Evolutionary conservation across 148 eudicot species (phyloP).

Genomic region (Amaranthus cruentus): DNA sequence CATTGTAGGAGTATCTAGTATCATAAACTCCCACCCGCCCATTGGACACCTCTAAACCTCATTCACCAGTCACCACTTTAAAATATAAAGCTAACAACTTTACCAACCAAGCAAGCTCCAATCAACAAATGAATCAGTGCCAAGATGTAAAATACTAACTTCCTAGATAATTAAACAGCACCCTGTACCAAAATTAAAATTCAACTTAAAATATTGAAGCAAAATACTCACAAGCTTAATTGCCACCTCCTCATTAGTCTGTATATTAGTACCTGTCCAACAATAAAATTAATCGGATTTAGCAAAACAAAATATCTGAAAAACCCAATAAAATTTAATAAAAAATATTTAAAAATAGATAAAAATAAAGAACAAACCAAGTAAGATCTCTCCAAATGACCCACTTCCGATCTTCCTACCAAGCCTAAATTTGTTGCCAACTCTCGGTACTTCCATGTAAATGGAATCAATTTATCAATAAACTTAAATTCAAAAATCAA

Average conservation of each 20-base stretch:
- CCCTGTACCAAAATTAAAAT: not conserved
- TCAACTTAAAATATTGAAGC: not conserved
- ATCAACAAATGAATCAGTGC: not conserved
- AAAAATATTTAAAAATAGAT: not conserved
- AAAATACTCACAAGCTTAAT: conserved; percentile 66
- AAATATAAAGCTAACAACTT: conserved; percentile 5
- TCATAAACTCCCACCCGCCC: not conserved
- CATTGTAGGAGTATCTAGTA: not conserved
- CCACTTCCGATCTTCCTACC: conserved; percentile 79
- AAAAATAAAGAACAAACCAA: conserved; percentile 32
- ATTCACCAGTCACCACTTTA: too few relatives aligned
- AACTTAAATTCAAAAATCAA: not conserved
- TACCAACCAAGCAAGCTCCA: conserved; percentile 5
- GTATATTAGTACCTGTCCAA: conserved; percentile 61
- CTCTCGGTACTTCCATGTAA: conserved; percentile 57
- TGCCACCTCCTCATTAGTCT: conserved; percentile 74
- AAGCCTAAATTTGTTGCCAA: conserved; percentile 68
- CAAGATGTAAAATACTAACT: too few relatives aligned
- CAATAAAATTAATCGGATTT: not conserved
- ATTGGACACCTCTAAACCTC: too few relatives aligned
- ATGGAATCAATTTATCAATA: conserved; percentile 7
- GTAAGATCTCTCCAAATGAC: conserved; percentile 81
- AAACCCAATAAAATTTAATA: not conserved
- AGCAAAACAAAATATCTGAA: not conserved
- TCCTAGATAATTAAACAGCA: not conserved